Percentiles rank a stretch among this genome's conserved stretches.
Conservation (phyloP, 441 rosid species). For the Eruca vesicaria region DNA sequence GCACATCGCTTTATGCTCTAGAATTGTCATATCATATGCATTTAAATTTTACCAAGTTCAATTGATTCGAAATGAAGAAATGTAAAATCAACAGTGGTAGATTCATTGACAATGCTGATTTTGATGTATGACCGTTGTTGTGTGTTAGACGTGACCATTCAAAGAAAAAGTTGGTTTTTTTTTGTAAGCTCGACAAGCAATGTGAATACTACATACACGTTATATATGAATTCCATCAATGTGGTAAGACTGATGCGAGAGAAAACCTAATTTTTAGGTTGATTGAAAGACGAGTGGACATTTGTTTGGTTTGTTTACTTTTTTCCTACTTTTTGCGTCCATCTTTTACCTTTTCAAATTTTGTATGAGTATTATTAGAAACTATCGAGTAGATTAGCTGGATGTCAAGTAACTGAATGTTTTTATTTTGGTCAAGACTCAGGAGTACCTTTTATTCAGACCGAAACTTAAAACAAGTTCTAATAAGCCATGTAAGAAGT, state of each 20-base stretch:
- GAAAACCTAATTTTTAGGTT: conserved; percentile 27
- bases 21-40: not conserved
- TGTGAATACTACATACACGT: conserved; percentile 8
- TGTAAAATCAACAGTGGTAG: not conserved
- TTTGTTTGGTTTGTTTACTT: conserved; percentile 22
- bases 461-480: not conserved
- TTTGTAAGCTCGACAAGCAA: conserved; percentile 25
- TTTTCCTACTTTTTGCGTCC: not conserved
- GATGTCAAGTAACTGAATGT: not conserved
- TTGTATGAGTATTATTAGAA: not conserved
- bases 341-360: not conserved
- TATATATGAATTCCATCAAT: not conserved
- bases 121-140: conserved; percentile 24
- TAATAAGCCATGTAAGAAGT: not conserved
- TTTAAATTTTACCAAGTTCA: not conserved
- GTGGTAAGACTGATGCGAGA: conserved; percentile 27
- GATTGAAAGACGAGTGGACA: conserved; percentile 14
- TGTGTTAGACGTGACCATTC: conserved; percentile 28
- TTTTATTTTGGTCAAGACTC: not conserved
- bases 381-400: not conserved
- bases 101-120: conserved; percentile 18
- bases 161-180: not conserved
- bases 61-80: not conserved
- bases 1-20: not conserved
- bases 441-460: not conserved